These are phyloP conservation scores for Dendrocalamus sinicus DNA, from an alignment of 176 grass and related monocot genomes.

Conservation along the genomic window DNA sequence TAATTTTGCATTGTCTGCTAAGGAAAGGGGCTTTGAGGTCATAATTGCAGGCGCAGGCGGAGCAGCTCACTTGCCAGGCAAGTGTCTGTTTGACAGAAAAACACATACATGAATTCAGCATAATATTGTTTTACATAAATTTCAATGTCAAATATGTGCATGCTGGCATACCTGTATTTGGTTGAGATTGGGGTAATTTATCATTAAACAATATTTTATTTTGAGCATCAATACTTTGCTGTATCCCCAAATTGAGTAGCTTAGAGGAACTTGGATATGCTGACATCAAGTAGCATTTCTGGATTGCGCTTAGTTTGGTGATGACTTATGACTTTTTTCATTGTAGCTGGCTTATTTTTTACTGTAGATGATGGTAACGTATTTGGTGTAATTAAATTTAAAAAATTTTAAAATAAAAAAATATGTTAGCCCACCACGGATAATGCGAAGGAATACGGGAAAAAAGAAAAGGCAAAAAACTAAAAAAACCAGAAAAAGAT, in stretches of 20 bases:
- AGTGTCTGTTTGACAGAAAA: conserved; percentile 22
- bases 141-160: neutral
- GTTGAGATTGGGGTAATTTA: neutral
- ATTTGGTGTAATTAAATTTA: too few relatives aligned
- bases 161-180: neutral
- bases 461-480: too few relatives aligned
- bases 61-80: conserved; percentile 92
- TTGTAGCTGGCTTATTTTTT: too few relatives aligned
- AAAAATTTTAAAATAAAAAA: too few relatives aligned
- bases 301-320: neutral
- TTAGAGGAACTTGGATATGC: neutral
- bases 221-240: neutral
- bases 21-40: conserved; percentile 76
- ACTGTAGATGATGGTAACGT: too few relatives aligned
- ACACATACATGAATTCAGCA: neutral
- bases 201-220: conserved; percentile 17
- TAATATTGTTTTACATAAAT: neutral
- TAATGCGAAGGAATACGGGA: too few relatives aligned
- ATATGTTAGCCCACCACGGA: too few relatives aligned
- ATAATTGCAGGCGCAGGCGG: conserved; percentile 95
- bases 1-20: conserved; percentile 69
- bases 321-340: too few relatives aligned
- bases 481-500: too few relatives aligned
- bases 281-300: conserved; percentile 5
- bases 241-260: conserved; percentile 3